phyloP scores from a whole-genome alignment of 371 early-diverging fungal genomes.

The Circinella minor region DNA sequence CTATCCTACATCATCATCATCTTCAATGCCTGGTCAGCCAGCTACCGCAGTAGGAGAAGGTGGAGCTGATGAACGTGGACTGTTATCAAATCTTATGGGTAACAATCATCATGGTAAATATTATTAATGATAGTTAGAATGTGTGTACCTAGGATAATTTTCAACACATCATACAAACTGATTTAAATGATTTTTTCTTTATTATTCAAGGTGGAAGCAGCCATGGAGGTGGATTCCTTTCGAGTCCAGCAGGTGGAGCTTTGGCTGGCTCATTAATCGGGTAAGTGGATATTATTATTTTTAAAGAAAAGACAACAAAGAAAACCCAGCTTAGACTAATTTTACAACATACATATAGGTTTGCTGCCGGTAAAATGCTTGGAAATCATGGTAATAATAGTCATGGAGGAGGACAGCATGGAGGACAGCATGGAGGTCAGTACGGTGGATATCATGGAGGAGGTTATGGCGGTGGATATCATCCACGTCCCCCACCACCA shows the following conservation, averaged over 20 bases:
- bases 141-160: too few species aligned
- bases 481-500: slow-evolving; percentile 24
- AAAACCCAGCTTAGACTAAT: neutral
- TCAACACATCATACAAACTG: too few species aligned
- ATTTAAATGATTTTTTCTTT: neutral
- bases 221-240: slow-evolving; percentile 12
- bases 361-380: slow-evolving; percentile 24
- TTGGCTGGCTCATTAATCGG: slow-evolving; percentile 27
- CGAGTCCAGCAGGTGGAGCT: slow-evolving; percentile 22
- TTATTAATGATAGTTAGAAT: too few species aligned
- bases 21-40: slow-evolving; percentile 3
- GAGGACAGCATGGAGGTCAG: neutral
- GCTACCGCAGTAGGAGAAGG: slow-evolving; percentile 11
- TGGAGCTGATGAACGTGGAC: slow-evolving; percentile 22
- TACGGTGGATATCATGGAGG: slow-evolving; percentile 10
- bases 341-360: neutral
- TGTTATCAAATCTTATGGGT: slow-evolving; percentile 25
- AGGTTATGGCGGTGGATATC: slow-evolving; percentile 13
- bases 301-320: neutral
- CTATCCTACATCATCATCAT: slow-evolving; percentile 4
- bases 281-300: slow-evolving; percentile 8
- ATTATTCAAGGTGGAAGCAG: neutral
- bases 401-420: slow-evolving; percentile 12
- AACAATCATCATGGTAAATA: slow-evolving; percentile 12
- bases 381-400: slow-evolving; percentile 7